Evolutionary conservation across 257 asterid genomes (phyloP).

Genomic region (Jacaranda copaia): DNA sequence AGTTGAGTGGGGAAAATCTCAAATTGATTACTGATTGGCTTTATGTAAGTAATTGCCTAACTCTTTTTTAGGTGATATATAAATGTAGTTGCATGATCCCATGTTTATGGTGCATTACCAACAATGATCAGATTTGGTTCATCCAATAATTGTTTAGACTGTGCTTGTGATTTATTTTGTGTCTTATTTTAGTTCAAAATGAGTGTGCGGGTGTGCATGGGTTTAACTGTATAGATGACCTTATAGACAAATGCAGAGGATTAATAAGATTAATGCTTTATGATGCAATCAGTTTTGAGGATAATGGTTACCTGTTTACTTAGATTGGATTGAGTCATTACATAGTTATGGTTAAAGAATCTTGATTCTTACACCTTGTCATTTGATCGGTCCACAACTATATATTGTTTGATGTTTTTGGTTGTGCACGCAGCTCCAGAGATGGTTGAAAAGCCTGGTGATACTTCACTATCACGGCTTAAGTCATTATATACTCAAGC

Average conservation of each 20-base stretch:
- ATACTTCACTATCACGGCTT: constrained; percentile 76
- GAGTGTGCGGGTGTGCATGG: constrained; percentile 5
- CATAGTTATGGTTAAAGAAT: constrained; percentile 6
- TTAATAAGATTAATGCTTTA: constrained; percentile 1
- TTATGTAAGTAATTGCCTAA: not conserved
- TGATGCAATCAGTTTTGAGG: not conserved
- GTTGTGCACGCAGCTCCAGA: constrained; percentile 69
- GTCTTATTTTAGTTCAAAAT: not conserved
- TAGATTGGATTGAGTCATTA: not conserved
- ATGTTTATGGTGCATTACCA: not conserved
- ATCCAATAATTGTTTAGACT: constrained; percentile 13
- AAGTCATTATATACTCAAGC: constrained; percentile 80
- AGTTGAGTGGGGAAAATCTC: constrained; percentile 22
- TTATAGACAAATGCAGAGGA: not conserved
- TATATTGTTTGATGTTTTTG: constrained; percentile 26
- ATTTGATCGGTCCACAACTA: constrained; percentile 1
- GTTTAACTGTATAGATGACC: constrained; percentile 16
- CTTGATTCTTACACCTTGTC: constrained; percentile 18
- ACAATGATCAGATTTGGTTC: not conserved
- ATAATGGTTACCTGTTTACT: constrained; percentile 20
- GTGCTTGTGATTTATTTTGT: not conserved
- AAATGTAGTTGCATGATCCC: not conserved
- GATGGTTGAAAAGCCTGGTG: constrained; percentile 89
- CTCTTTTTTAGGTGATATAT: not conserved
- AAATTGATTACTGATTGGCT: constrained; percentile 1